Evolutionary conservation across 2,329 filamentous ascomycete species (phyloP).

Genomic region (Phyllosticta capitalensis): DNA sequence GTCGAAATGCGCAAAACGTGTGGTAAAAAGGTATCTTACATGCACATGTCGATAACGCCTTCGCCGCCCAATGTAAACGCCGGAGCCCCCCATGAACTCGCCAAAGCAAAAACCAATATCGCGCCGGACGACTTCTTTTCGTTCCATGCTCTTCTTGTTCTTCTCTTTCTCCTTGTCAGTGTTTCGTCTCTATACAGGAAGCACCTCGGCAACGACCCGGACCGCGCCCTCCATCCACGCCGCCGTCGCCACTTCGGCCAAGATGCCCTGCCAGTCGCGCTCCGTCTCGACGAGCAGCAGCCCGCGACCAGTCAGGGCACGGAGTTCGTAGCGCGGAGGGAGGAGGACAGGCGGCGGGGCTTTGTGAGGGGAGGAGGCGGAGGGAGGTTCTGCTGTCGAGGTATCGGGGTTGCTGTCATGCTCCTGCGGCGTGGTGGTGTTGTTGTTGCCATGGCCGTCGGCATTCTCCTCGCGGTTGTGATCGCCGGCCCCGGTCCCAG

Average conservation of each 20-base stretch:
- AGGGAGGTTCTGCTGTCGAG: not conserved
- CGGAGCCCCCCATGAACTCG: too few relatives aligned
- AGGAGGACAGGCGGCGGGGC: not conserved
- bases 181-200: not conserved
- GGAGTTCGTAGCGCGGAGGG: slow-evolving; percentile 16
- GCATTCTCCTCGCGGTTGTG: too few relatives aligned
- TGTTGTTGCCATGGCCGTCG: not conserved
- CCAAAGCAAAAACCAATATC: too few relatives aligned
- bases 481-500: too few relatives aligned
- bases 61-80: too few relatives aligned
- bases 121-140: too few relatives aligned
- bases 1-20: too few relatives aligned
- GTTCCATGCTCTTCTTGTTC: too few relatives aligned
- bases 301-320: slow-evolving; percentile 18
- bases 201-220: slow-evolving; percentile 23
- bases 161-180: too few relatives aligned
- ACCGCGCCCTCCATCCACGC: slow-evolving; percentile 23
- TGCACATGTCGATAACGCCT: too few relatives aligned
- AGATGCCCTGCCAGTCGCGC: slow-evolving; percentile 19
- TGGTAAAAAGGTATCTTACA: too few relatives aligned
- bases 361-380: not conserved
- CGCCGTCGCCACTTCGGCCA: slow-evolving; percentile 20
- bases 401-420: not conserved
- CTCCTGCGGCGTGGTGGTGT: not conserved
- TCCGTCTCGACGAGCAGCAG: slow-evolving; percentile 17